These are phyloP conservation scores for Aspergillus chevalieri DNA, from an alignment of 2,329 filamentous ascomycete genomes.

Conservation along the genomic window DNA sequence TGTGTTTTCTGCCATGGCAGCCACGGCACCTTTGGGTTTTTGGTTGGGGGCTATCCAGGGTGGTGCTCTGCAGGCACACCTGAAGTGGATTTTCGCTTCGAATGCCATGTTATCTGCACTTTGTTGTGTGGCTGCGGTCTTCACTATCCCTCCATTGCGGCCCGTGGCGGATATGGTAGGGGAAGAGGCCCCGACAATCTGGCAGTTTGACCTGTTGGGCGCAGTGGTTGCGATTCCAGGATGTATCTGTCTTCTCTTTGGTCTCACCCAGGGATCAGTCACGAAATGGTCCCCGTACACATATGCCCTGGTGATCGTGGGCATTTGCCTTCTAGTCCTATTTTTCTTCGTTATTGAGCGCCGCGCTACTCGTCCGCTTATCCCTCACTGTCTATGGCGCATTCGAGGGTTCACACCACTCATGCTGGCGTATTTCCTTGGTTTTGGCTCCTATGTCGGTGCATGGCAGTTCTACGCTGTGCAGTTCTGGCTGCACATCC, in stretches of 20 bases:
- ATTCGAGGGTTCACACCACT: constrained; percentile 40
- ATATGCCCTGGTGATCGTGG: constrained; percentile 42
- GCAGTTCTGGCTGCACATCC: constrained; percentile 35
- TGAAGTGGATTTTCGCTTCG: constrained; percentile 41
- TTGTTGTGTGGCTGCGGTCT: constrained; percentile 31
- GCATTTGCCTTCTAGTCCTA: constrained; percentile 38
- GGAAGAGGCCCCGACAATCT: constrained; percentile 22
- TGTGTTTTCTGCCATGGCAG: constrained; percentile 45
- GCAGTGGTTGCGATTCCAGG: constrained; percentile 43
- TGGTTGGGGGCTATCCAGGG: constrained; percentile 40
- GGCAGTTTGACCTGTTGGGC: constrained; percentile 36
- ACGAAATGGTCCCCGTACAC: constrained; percentile 47
- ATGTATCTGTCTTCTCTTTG: constrained; percentile 52
- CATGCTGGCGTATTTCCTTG: constrained; percentile 41
- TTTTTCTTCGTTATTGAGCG: constrained; percentile 44
- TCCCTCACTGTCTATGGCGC: constrained; percentile 40
- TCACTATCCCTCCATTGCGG: constrained; percentile 34
- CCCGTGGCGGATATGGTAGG: constrained; percentile 24
- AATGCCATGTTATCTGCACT: constrained; percentile 37
- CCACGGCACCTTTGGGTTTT: constrained; percentile 41
- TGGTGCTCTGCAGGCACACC: constrained; percentile 32
- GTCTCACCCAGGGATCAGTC: constrained; percentile 49
- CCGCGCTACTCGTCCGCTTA: constrained; percentile 38
- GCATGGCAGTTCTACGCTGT: constrained; percentile 36
- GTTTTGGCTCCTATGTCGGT: constrained; percentile 41